phyloP scores from a whole-genome alignment of 2,329 filamentous ascomycete species.

The Botryosphaeria dothidea region DNA sequence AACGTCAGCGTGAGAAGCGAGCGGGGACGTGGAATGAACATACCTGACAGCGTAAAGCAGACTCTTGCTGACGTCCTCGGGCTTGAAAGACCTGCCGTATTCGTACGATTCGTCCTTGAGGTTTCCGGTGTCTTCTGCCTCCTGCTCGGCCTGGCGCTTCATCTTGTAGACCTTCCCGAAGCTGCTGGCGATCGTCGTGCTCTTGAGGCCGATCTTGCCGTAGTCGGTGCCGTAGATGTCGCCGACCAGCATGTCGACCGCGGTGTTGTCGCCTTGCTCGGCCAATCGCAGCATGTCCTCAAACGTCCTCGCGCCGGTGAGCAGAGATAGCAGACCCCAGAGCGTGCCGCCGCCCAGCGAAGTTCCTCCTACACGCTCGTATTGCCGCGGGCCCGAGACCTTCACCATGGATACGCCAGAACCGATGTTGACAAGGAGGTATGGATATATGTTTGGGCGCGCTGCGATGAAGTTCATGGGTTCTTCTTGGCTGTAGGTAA shows the following conservation, averaged over 20 bases:
- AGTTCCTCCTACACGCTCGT: constrained; percentile 89
- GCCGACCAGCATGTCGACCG: constrained; percentile 94
- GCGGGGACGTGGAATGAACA: constrained; percentile 19
- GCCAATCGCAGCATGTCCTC: constrained; percentile 96
- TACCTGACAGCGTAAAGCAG: constrained; percentile 85
- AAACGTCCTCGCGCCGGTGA: constrained; percentile 93
- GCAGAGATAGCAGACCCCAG: constrained; percentile 87
- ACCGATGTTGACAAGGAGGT: constrained; percentile 96
- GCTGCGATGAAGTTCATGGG: constrained; percentile 87
- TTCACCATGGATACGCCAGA: constrained; percentile 97
- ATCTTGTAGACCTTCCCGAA: constrained; percentile 97
- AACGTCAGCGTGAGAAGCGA: constrained; percentile 21
- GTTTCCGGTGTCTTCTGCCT: constrained; percentile 70
- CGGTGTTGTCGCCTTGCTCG: constrained; percentile 85
- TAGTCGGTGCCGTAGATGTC: constrained; percentile 98
- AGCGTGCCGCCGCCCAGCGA: constrained; percentile 95
- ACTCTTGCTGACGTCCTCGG: constrained; percentile 85
- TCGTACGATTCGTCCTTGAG: constrained; percentile 35
- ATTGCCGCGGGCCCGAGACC: constrained; percentile 84
- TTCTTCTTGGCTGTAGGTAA: constrained; percentile 82
- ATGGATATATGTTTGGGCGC: constrained; percentile 84
- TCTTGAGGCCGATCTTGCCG: constrained; percentile 93
- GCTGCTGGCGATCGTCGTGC: constrained; percentile 90
- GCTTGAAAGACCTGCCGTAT: constrained; percentile 62
- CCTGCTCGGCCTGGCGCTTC: constrained; percentile 79